Evolutionary conservation across 306 rosid genomes (phyloP), one percentile per base, ranked within the genome.

Genomic region (Malus sylvestris): DNA sequence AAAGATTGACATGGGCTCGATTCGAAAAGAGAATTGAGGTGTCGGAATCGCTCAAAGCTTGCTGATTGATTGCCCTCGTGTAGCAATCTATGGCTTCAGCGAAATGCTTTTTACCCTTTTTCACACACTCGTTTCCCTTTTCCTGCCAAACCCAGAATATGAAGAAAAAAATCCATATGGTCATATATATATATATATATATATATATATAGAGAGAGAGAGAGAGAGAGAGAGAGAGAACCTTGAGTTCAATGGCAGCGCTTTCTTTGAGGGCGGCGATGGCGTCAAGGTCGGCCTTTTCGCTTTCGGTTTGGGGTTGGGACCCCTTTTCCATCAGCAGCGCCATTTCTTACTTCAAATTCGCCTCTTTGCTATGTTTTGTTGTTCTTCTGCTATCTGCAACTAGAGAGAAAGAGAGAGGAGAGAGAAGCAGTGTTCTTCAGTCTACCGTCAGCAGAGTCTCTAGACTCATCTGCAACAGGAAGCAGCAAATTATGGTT

Each of bases 251-350:
- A 52, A 86, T 11, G 25, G 97, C 96, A 49, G 97, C 33, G 52
- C 93, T 86, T 22, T 89, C 89, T 83, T 95, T 95, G 76, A 95
- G 71, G n/a, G 99, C 89, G 72, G 90, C 77, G 64, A 95, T 95
- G 83, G 99, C 98, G 46, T 91, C 98, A 69, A 94, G 93, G 94
- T 91, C 96, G 15, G 94, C 97, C 30, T 73, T 93, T 53, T 93
- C 97, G 67, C 10, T 75, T 71, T 94, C 91, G 10, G 97, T 90
- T 44, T 85, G 81, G 51, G 97, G 97, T 59, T 89, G 92, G 1
- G 96, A 84, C 77, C 91, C 96, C 40, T 78, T 78, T 40, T 95
- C 96, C 97, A 92, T 92, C 92, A 87, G 88, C 9, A 92, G 87
- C 38, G 97, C 97, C 98, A 95, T 95, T 70, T 35, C 83, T 77